These are phyloP conservation scores for Pseudohalonectria lignicola DNA, from an alignment of 2,329 filamentous ascomycete species.

Conservation along the genomic window DNA sequence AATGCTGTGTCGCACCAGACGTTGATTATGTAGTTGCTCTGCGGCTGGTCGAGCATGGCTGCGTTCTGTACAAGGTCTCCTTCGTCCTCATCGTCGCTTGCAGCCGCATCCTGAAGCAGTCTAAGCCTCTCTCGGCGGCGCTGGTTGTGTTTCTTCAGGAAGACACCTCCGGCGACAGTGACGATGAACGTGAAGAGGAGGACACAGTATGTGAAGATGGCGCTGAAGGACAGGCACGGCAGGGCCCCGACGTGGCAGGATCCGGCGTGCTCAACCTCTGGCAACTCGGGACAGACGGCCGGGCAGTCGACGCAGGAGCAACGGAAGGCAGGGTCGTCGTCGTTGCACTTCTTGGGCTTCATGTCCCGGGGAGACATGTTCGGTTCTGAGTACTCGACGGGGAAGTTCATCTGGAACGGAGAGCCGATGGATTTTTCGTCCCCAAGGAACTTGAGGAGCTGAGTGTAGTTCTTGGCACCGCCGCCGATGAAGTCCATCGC, in stretches of 20 bases:
- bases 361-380: conserved; percentile 64
- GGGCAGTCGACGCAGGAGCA: conserved; percentile 94
- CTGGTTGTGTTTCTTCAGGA: conserved; percentile 61
- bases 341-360: conserved; percentile 77
- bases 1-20: conserved; percentile 73
- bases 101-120: conserved; percentile 71
- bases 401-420: conserved; percentile 97
- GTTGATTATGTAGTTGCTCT: conserved; percentile 73
- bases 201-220: conserved; percentile 75
- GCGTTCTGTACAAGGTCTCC: conserved; percentile 69
- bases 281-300: conserved; percentile 71
- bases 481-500: conserved; percentile 96
- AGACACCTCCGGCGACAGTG: conserved; percentile 61
- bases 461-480: conserved; percentile 79
- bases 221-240: conserved; percentile 89
- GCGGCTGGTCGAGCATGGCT: conserved; percentile 66
- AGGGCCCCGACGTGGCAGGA: conserved; percentile 75
- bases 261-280: conserved; percentile 57
- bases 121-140: conserved; percentile 74
- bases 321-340: conserved; percentile 71
- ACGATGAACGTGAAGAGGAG: conserved; percentile 58
- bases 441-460: conserved; percentile 84
- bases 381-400: conserved; percentile 46
- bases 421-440: conserved; percentile 87
- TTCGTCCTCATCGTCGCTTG: conserved; percentile 90